Evolutionary conservation across 1,284 basidiomycete genomes (phyloP), one percentile per base, ranked within the genome.

Genomic region (Trichosporon asahii): DNA sequence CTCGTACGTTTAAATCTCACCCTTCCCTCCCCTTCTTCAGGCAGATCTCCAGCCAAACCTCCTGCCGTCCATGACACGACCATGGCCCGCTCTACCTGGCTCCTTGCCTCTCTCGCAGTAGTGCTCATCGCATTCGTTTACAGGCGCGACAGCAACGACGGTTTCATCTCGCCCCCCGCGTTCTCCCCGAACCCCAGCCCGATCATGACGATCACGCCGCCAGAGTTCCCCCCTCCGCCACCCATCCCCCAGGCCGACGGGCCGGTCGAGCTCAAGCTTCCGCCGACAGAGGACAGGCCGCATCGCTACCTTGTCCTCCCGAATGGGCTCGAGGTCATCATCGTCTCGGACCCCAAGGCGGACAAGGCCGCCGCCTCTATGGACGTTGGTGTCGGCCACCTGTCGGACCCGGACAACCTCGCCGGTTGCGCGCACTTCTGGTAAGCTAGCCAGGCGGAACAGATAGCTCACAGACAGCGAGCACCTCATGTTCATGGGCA

Each of bases 361-460:
- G 97, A 99, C 85, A 98, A 97, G 85, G 92, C 94, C 5, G 93
- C 94, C 0, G 97, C 96, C 0, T 94, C 93, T 77, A 87, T 99
- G 82, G 94, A 97, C 84, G 94, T 99, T 63, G 91, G 92, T 21
- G 95, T 98, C 0, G 97, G 97, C 2, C 96, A 99, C 84, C 85
- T 99, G 70, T 90, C 88, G 57, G 97, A 99, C 82, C 97, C 96
- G 6, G 93, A 92, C 78, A 84, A 91, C 87, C 65, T 85, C 67
- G 75, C 79, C 9, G 81, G 83, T 60, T 84, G 81, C 74, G 82
- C 81, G 18, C 81, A 82, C 75, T 83, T 84, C 74, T 83, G 82
- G 81, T 82, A 55, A 70, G 78, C 75, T 25, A 27, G 27, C 8
- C 8, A 1, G 18, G 14, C 5, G 12, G 4, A 40, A 23, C 29